Conservation (phyloP, 202 grass and related monocot species). For the Brachypodium distachyon region DNA sequence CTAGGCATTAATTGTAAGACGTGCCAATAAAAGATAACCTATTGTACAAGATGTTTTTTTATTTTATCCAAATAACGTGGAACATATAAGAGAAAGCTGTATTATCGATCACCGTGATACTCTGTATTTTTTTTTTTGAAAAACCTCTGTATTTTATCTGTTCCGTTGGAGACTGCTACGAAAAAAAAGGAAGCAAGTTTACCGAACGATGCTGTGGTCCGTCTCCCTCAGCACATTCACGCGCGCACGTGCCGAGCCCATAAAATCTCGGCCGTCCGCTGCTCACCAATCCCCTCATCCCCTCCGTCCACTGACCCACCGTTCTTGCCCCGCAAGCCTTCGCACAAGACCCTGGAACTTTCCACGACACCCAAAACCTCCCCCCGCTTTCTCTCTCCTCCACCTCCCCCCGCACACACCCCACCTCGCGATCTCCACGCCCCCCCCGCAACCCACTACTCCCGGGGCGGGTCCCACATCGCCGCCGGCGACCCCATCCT, state of each 20-base stretch:
- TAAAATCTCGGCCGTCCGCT: slow-evolving; percentile 13
- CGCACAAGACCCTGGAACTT: slow-evolving; percentile 40
- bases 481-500: slow-evolving; percentile 27
- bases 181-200: too few species aligned
- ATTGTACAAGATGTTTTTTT: too few species aligned
- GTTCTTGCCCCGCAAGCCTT: slow-evolving; percentile 21
- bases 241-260: neutral
- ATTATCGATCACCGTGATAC: too few species aligned
- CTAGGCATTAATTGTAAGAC: too few species aligned
- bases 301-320: slow-evolving; percentile 11
- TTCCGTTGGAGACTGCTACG: too few species aligned
- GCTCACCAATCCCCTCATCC: neutral
- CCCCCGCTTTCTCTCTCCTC: slow-evolving; percentile 24
- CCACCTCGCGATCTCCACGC: slow-evolving; percentile 39
- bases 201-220: too few species aligned
- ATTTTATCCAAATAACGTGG: too few species aligned
- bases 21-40: too few species aligned
- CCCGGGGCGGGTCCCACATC: slow-evolving; percentile 16
- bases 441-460: slow-evolving; percentile 18
- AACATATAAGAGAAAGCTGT: too few species aligned
- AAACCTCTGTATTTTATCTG: too few species aligned
- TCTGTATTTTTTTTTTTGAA: too few species aligned
- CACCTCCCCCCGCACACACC: neutral
- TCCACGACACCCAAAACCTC: slow-evolving; percentile 39
- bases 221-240: too few species aligned